These are phyloP conservation scores for Candida glaebosa DNA, from an alignment of 805 yeast genomes.

Conservation along the genomic window DNA sequence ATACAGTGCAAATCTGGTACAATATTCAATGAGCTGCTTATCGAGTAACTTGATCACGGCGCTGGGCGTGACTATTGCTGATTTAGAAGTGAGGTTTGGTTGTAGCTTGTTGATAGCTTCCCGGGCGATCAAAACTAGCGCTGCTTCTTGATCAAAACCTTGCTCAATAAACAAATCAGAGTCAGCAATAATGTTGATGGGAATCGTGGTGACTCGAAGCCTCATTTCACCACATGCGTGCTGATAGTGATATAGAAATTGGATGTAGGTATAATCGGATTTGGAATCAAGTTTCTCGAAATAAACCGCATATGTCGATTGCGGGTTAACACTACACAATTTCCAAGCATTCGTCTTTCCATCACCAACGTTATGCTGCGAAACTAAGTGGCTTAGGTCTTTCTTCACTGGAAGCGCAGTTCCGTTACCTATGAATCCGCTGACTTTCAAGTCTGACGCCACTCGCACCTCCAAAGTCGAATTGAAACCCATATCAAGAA, in stretches of 20 bases:
- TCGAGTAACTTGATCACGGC: constrained; percentile 43
- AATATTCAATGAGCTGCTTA: constrained; percentile 29
- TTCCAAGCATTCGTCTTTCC: constrained; percentile 60
- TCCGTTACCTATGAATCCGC: constrained; percentile 64
- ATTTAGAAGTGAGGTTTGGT: constrained; percentile 11
- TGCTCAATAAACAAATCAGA: constrained; percentile 39
- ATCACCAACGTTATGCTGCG: constrained; percentile 41
- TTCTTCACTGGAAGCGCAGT: constrained; percentile 38
- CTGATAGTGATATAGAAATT: constrained; percentile 59
- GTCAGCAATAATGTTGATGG: constrained; percentile 40
- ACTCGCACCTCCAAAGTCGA: constrained; percentile 57
- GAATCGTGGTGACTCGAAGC: constrained; percentile 58
- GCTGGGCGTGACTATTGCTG: constrained; percentile 12
- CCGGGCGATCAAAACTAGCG: constrained; percentile 58
- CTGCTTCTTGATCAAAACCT: constrained; percentile 68
- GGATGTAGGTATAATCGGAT: constrained; percentile 36
- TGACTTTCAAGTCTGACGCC: constrained; percentile 47
- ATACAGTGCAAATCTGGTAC: constrained; percentile 39
- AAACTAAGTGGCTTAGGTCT: constrained; percentile 25
- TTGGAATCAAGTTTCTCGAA: constrained; percentile 47
- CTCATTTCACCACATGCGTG: constrained; percentile 57
- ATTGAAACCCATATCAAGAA: constrained; percentile 52
- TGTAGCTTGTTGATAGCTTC: constrained; percentile 45
- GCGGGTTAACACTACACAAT: constrained; percentile 51
- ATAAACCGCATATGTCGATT: constrained; percentile 55